Evolutionary conservation across 2,329 filamentous ascomycete genomes (phyloP).

Genomic region (Trichoderma arundinaceum): DNA sequence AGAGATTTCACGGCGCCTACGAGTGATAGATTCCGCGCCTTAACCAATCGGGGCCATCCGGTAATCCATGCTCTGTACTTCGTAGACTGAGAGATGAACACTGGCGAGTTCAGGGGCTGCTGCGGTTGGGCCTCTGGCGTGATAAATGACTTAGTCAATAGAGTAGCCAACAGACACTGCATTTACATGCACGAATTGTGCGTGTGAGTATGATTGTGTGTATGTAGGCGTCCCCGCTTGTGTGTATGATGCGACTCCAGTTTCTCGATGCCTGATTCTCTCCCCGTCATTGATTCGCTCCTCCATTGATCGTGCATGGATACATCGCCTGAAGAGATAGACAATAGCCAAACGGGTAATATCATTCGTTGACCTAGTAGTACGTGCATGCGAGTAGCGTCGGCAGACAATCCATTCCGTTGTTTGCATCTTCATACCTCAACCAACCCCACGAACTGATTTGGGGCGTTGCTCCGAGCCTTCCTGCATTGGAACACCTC

Average conservation of each 20-base stretch:
- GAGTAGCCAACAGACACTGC: background rate
- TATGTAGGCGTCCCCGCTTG: background rate
- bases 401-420: no score
- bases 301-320: background rate
- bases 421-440: background rate
- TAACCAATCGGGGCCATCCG: background rate
- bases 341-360: background rate
- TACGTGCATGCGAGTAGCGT: background rate
- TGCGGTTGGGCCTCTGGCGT: background rate
- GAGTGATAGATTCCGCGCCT: no score
- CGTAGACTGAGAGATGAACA: background rate
- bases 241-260: background rate
- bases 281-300: background rate
- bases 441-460: background rate
- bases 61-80: background rate
- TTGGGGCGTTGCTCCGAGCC: background rate
- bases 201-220: background rate
- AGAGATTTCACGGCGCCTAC: background rate
- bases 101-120: background rate
- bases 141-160: background rate
- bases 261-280: background rate
- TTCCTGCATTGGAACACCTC: background rate
- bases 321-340: background rate
- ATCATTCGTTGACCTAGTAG: background rate
- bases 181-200: background rate